Evolutionary conservation across 306 rosid genomes (phyloP).

Genomic region (Dryas octopetala): DNA sequence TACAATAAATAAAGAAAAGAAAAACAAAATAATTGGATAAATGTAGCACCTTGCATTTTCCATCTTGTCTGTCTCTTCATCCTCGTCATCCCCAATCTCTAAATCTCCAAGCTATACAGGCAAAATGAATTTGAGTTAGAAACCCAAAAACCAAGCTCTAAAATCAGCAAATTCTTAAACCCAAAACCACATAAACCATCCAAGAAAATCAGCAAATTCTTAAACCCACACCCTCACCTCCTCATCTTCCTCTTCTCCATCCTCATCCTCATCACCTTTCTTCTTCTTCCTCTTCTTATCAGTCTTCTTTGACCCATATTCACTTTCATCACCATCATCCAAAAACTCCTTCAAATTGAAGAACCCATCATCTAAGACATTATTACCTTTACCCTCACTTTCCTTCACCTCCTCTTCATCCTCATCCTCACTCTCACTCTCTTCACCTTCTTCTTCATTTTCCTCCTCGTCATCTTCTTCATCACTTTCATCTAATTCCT

Average conservation of each 20-base stretch:
- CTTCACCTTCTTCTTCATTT: constrained; percentile 10
- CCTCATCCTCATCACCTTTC: not conserved
- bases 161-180: not conserved
- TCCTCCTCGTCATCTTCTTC: constrained; percentile 16
- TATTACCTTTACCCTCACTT: constrained; percentile 2
- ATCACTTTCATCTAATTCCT: constrained; percentile 33
- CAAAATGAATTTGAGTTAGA: constrained; percentile 16
- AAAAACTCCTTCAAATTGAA: constrained; percentile 66
- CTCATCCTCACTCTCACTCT: constrained; percentile 4
- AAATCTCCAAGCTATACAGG: constrained; percentile 53
- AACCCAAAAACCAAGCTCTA: constrained; percentile 3
- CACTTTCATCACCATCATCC: constrained; percentile 59
- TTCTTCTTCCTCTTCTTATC: constrained; percentile 19
- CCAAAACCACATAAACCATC: constrained; percentile 6
- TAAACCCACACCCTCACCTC: constrained; percentile 42
- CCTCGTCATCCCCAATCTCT: constrained; percentile 44
- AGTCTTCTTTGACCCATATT: constrained; percentile 45
- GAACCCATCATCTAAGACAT: constrained; percentile 67
- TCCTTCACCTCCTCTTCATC: constrained; percentile 27
- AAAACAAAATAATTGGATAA: not conserved
- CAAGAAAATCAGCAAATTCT: not conserved
- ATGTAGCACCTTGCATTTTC: constrained; percentile 45
- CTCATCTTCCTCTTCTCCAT: constrained; percentile 40
- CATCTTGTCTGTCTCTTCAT: constrained; percentile 44
- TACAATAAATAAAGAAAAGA: not conserved